Conservation (phyloP, 768 basidiomycete genomes). For the Clitopilus passeckerianus region DNA sequence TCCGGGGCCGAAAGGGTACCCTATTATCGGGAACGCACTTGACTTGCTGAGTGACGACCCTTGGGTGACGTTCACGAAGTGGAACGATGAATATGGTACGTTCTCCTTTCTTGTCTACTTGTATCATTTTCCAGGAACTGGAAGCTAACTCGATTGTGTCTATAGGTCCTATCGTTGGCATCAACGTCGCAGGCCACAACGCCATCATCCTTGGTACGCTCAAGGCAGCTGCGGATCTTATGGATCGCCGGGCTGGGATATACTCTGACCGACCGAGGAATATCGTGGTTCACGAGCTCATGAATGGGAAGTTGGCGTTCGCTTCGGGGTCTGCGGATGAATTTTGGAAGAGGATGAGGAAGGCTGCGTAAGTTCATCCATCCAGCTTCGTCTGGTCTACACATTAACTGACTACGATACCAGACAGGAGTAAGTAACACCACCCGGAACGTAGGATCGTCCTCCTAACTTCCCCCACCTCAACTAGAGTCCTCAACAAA, state of each 20-base stretch:
- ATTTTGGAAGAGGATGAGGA: background rate
- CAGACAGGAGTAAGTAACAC: constrained; percentile 2
- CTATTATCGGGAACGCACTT: constrained; percentile 13
- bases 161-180: constrained; percentile 5
- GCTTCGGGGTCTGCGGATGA: constrained; percentile 2
- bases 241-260: constrained; percentile 27
- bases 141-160: background rate
- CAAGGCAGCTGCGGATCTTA: constrained; percentile 26
- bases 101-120: no score
- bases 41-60: constrained; percentile 8
- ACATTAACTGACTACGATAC: background rate
- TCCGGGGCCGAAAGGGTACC: constrained; percentile 12
- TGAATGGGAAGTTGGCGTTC: constrained; percentile 4
- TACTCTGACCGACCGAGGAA: constrained; percentile 17
- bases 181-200: constrained; percentile 20
- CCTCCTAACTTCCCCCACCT: background rate
- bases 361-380: background rate
- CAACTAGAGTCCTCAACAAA: constrained; percentile 11
- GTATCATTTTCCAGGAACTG: background rate
- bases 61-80: constrained; percentile 12
- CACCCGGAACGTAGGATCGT: background rate
- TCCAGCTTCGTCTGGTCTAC: background rate
- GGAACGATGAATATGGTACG: constrained; percentile 16
- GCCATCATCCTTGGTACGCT: constrained; percentile 23
- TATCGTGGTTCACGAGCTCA: constrained; percentile 16